Evolutionary conservation across 176 grass and related monocot genomes (phyloP), one percentile per base, ranked within the genome.

Genomic region (Triticum aestivum): DNA sequence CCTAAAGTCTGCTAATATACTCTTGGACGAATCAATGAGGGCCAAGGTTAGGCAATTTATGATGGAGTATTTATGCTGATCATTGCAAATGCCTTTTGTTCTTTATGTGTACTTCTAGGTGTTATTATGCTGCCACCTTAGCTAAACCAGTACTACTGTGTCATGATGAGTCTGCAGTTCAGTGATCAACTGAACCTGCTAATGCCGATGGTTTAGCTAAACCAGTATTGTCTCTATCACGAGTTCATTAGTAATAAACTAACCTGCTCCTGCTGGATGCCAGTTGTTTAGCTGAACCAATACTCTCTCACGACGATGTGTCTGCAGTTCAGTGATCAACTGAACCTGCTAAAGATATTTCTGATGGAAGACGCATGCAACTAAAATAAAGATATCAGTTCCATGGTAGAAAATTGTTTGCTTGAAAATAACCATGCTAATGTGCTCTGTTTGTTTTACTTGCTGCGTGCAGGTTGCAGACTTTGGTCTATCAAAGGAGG

Each of bases 401-500:
- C 8, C 8, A 15, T 17, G 33, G 10, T 8, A 15, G 59, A 18
- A 61, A 41, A 61, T 20, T 35, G 20, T 79, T 79, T 47, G 33
- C 75, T 62, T 54, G 6, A 79, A 84, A 70, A 8, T 80, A 68
- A 27, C 30, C 41, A 68, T 69, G 72, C 45, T 58, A 69, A 29
- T 58, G n/a, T 65, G 33, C 11, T 37, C 17, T 11, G 35, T 67
- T 54, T 83, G 75, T 69, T 30, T 88, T 27, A 66, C 21, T 64
- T 82, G 13, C 70, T 75, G 30, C 14, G 14, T 85, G 63, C 64
- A 99, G 90, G 91, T 94, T 91, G 94, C 97, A 35, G 97, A 99
- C 80, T 96, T 99, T 89, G 94, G 97, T 82, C 85, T 99, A 79
- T 99, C 97, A 20, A 99, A 99, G 80, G 97, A 96, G 74, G 97